Evolutionary conservation across 768 basidiomycete species (phyloP), one percentile per base, ranked within the genome.

Genomic region (Obba rivulosa): DNA sequence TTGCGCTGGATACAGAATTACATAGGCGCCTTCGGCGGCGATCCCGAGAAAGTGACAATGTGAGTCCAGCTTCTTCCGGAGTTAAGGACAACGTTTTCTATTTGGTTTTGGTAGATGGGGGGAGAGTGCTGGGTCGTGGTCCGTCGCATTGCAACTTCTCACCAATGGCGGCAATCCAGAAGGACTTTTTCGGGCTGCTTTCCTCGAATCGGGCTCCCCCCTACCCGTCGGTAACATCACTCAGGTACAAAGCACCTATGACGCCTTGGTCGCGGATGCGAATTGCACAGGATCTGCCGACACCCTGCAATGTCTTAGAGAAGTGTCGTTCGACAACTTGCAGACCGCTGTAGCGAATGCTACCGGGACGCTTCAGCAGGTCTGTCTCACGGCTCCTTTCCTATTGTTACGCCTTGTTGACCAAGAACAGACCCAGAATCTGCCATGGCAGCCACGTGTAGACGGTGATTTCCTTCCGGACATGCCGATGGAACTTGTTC

Each of bases 401-500:
- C 28, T 31, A 7, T 13, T 13, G 13, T 31, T 31, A 43, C 13
- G 28, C 13, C 28, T 31, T 13, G 28, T 13, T 31, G 28, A 31
- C 28, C 61, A 1, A 69, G 64, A 48, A 56, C 62, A 58, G 68
- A 66, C 14, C 35, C 50, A 49, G 14, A 65, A 59, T 4, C 35
- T 58, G 5, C 47, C 57, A 18, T 83, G 73, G 74, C 55, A 70
- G 2, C 78, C 78, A 25, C 67, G 74, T 2, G 62, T 68, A 4
- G 80, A 81, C 51, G 79, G 76, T 1, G 56, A 66, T 1, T 74
- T 81, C 55, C 47, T 81, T n/a, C 66, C 68, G 1, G 74, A 72
- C 24, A 52, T 21, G 17, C 53, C 76, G 5, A 50, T 49, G 67
- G 69, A 52, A 57, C 65, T 78, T 5, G 67, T 79, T 8, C 57